These are phyloP conservation scores for Orbilia javanica DNA, from an alignment of 2,329 filamentous ascomycete genomes.

Conservation along the genomic window DNA sequence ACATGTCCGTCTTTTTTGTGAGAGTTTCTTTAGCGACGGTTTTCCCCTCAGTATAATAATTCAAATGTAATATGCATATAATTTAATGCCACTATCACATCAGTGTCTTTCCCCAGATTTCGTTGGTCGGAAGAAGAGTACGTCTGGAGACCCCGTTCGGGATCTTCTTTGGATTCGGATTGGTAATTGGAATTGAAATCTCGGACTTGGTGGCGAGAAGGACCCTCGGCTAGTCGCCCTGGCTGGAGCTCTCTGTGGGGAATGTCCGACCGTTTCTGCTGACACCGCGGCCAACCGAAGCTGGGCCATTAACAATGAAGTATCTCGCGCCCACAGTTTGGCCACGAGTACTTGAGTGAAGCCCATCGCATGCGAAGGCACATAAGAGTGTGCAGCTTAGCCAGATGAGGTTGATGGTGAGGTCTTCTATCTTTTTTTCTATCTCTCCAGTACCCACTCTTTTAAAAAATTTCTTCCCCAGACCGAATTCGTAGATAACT, in stretches of 20 bases:
- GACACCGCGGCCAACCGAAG: conserved; percentile 52
- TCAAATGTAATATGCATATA: neutral
- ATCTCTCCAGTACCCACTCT: neutral
- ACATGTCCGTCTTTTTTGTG: neutral
- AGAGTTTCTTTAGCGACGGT: conserved; percentile 9
- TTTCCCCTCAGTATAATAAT: neutral
- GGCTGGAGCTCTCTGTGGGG: conserved; percentile 36
- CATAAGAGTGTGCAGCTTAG: neutral
- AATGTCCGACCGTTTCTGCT: conserved; percentile 43
- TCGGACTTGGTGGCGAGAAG: neutral
- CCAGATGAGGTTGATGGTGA: conserved; percentile 2
- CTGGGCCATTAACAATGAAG: conserved; percentile 3
- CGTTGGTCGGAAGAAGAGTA: neutral
- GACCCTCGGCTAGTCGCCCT: conserved; percentile 43
- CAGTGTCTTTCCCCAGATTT: conserved; percentile 1
- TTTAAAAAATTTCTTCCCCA: neutral
- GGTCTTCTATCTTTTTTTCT: neutral
- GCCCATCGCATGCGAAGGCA: neutral
- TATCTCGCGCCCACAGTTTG: conserved; percentile 1
- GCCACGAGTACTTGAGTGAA: neutral
- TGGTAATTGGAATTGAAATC: neutral
- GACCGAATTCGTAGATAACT: neutral
- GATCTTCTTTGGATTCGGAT: neutral
- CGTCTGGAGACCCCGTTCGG: too few relatives aligned
- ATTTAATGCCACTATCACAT: neutral